A percentile compares a stretch with the other conserved stretches of the same genome.
These are phyloP conservation scores for Alternaria sp. DNA, from an alignment of 2,329 filamentous ascomycete species.

Conservation along the genomic window DNA sequence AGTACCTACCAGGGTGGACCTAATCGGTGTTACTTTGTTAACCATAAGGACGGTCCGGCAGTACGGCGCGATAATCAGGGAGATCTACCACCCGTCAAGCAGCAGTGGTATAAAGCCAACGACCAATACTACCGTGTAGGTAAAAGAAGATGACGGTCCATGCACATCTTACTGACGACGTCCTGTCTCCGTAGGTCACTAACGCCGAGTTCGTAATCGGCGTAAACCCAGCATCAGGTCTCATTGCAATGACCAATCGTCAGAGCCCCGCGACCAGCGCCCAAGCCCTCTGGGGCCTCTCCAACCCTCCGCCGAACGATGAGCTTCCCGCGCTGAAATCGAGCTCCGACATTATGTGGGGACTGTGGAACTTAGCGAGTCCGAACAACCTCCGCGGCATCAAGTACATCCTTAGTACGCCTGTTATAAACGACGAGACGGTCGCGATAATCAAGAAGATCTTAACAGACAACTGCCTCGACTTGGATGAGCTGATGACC, in stretches of 20 bases:
- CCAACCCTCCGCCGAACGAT: not conserved
- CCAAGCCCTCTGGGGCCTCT: constrained; percentile 2
- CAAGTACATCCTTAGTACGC: not conserved
- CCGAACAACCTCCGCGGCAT: not conserved
- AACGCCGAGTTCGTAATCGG: constrained; percentile 17
- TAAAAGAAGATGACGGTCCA: not conserved
- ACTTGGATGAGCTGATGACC: not conserved
- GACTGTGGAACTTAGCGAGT: constrained; percentile 15
- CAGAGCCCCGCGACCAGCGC: constrained; percentile 9
- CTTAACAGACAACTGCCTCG: not conserved
- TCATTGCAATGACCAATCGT: constrained; percentile 14
- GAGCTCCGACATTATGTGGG: constrained; percentile 27
- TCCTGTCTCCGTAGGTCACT: constrained; percentile 4
- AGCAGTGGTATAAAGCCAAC: constrained; percentile 24
- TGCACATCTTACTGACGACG: not conserved
- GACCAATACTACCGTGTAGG: constrained; percentile 18
- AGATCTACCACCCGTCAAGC: constrained; percentile 2
- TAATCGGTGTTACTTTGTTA: constrained; percentile 17
- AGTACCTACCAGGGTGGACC: constrained; percentile 12
- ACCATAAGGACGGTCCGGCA: constrained; percentile 17
- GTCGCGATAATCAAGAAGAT: not conserved
- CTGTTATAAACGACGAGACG: not conserved
- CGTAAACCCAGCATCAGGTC: constrained; percentile 13
- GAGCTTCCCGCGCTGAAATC: constrained; percentile 20
- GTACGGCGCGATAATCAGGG: constrained; percentile 4